These are phyloP conservation scores for Xylaria bambusicola DNA, from an alignment of 495 filamentous ascomycete genomes.

Conservation along the genomic window DNA sequence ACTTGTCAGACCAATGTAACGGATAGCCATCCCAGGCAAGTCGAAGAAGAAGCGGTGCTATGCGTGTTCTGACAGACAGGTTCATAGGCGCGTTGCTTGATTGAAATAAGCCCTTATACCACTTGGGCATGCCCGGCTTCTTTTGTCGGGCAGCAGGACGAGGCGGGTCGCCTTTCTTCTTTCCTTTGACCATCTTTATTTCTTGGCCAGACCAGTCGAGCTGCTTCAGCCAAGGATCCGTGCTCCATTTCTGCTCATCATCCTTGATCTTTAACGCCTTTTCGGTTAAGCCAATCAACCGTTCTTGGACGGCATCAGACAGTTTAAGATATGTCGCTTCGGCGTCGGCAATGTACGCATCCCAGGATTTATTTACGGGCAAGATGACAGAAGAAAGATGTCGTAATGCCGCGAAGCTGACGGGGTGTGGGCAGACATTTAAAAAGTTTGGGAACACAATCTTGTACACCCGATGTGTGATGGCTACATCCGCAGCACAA, in stretches of 20 bases:
- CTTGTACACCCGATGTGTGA: slow-evolving; percentile 90
- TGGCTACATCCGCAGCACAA: slow-evolving; percentile 90
- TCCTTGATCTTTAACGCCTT: slow-evolving; percentile 74
- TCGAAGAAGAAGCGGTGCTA: slow-evolving; percentile 82
- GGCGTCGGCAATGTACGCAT: slow-evolving; percentile 75
- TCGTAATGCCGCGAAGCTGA: slow-evolving; percentile 91
- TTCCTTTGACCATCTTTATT: slow-evolving; percentile 86
- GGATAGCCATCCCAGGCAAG: slow-evolving; percentile 88
- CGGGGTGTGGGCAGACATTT: slow-evolving; percentile 88
- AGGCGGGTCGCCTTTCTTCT: slow-evolving; percentile 78
- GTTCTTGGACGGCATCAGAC: slow-evolving; percentile 72
- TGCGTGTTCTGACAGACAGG: slow-evolving; percentile 83
- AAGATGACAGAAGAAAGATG: slow-evolving; percentile 91
- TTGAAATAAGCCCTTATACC: slow-evolving; percentile 89
- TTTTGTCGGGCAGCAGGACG: slow-evolving; percentile 83
- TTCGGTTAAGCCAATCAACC: slow-evolving; percentile 69
- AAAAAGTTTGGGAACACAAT: slow-evolving; percentile 89
- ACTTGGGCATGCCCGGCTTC: slow-evolving; percentile 89
- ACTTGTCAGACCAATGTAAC: slow-evolving; percentile 86
- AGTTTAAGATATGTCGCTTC: slow-evolving; percentile 82
- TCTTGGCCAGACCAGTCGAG: slow-evolving; percentile 95
- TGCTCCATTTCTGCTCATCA: slow-evolving; percentile 63
- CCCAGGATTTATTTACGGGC: slow-evolving; percentile 85
- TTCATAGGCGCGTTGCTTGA: slow-evolving; percentile 64
- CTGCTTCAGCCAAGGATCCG: slow-evolving; percentile 88